These are phyloP conservation scores for Sparassis latifolia DNA, from an alignment of 1,284 basidiomycete species.

Conservation along the genomic window DNA sequence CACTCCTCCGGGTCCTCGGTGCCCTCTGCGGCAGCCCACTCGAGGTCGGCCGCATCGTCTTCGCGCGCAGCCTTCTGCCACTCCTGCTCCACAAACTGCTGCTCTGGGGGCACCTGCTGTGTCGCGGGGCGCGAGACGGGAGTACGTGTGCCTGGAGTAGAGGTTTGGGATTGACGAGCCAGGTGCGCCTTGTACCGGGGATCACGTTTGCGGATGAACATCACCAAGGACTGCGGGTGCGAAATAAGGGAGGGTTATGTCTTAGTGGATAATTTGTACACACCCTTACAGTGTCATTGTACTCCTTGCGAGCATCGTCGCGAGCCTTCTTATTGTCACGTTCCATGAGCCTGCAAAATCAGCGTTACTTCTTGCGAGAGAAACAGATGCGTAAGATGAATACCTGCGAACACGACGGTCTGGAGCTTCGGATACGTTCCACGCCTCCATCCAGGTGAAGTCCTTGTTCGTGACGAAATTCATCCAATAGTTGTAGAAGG, in stretches of 20 bases:
- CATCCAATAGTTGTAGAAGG: constrained; percentile 86
- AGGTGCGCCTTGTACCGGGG: constrained; percentile 82
- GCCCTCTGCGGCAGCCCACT: constrained; percentile 65
- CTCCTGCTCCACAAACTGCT: constrained; percentile 68
- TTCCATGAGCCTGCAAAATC: constrained; percentile 72
- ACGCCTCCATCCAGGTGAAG: constrained; percentile 86
- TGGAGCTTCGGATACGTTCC: constrained; percentile 80
- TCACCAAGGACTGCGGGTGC: constrained; percentile 61
- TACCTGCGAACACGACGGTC: constrained; percentile 80
- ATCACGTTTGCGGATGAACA: constrained; percentile 90
- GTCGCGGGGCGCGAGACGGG: constrained; percentile 12
- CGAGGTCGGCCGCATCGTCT: constrained; percentile 49
- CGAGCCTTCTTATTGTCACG: constrained; percentile 92
- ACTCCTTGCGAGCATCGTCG: constrained; percentile 85
- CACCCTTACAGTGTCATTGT: constrained; percentile 88
- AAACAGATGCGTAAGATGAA: constrained; percentile 6
- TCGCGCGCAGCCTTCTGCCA: constrained; percentile 65
- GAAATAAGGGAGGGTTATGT: background rate
- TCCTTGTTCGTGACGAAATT: constrained; percentile 88
- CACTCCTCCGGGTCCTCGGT: constrained; percentile 70
- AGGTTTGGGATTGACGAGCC: constrained; percentile 38
- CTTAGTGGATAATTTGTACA: constrained; percentile 23
- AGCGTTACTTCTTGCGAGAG: background rate
- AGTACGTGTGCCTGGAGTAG: constrained; percentile 21
- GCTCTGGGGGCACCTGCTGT: constrained; percentile 13